Percentiles rank a stretch among this genome's conserved stretches.
These are phyloP conservation scores for Sindora glabra DNA, from an alignment of 306 rosid genomes.

Conservation along the genomic window DNA sequence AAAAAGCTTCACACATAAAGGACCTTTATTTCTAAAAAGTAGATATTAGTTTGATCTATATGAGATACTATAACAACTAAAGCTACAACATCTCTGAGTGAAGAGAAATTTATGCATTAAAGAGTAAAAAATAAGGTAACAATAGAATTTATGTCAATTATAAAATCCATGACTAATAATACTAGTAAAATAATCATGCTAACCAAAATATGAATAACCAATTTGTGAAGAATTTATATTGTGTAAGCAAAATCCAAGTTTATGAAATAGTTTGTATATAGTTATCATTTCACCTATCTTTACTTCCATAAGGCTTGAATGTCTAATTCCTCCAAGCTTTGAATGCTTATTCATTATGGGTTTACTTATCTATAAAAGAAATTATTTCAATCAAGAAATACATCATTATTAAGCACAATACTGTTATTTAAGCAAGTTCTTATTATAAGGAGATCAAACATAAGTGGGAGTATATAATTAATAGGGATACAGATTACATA, in stretches of 20 bases:
- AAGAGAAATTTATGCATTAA: slow-evolving; percentile 14
- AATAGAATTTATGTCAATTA: no score
- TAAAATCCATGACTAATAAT: no score
- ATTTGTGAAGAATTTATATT: background rate
- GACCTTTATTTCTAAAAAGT: slow-evolving; percentile 39
- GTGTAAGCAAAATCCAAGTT: background rate
- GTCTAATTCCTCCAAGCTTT: slow-evolving; percentile 65
- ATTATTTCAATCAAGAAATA: background rate
- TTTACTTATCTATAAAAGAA: slow-evolving; percentile 41
- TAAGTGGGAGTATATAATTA: background rate
- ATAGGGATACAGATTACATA: background rate
- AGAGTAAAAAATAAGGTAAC: no score
- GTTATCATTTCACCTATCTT: slow-evolving; percentile 50
- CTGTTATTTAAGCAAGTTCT: slow-evolving; percentile 3
- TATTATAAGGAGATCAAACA: background rate
- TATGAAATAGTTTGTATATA: slow-evolving; percentile 13
- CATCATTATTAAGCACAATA: slow-evolving; percentile 4
- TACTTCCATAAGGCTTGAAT: slow-evolving; percentile 58
- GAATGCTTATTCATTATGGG: slow-evolving; percentile 31
- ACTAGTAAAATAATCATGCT: slow-evolving; percentile 10
- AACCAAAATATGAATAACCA: background rate
- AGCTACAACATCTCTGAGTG: slow-evolving; percentile 61
- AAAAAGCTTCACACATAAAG: slow-evolving; percentile 23
- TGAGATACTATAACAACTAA: slow-evolving; percentile 51
- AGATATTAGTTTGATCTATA: slow-evolving; percentile 38